phyloP scores from a whole-genome alignment of 2,329 filamentous ascomycete species.

The Ophiosphaerella herpotricha region DNA sequence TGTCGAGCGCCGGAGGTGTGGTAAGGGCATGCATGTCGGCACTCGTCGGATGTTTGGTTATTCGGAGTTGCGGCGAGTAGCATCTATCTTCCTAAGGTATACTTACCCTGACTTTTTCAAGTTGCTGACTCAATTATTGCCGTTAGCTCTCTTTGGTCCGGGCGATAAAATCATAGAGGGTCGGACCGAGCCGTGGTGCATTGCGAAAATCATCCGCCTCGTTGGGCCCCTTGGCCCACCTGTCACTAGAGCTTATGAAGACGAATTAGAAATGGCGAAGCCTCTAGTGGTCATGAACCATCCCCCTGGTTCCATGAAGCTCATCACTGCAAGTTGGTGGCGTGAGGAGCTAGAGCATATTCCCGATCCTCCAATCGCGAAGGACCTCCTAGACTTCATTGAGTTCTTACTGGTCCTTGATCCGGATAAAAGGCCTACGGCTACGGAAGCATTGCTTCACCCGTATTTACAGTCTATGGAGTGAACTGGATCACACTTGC shows the following conservation, averaged over 20 bases:
- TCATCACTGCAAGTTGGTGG: conserved; percentile 7
- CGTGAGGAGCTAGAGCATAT: conserved; percentile 8
- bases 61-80: conserved; percentile 22
- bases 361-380: no score
- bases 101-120: conserved; percentile 8
- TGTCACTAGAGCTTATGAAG: conserved; percentile 8
- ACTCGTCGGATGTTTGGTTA: conserved; percentile 28
- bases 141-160: conserved; percentile 17
- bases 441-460: conserved; percentile 11
- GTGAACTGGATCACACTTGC: no score
- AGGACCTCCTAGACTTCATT: conserved; percentile 14
- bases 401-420: conserved; percentile 13
- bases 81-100: not conserved
- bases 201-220: conserved; percentile 25
- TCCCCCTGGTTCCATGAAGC: conserved; percentile 1
- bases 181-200: conserved; percentile 23
- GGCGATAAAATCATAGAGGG: conserved; percentile 22
- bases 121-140: conserved; percentile 17
- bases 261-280: conserved; percentile 11
- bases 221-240: conserved; percentile 17
- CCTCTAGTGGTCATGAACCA: conserved; percentile 6
- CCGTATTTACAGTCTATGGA: conserved; percentile 5
- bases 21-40: conserved; percentile 15
- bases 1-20: conserved; percentile 9
- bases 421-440: conserved; percentile 10